Base-by-base conservation (phyloP, 2,329 filamentous ascomycete species). In the Colletotrichum lentis region DNA sequence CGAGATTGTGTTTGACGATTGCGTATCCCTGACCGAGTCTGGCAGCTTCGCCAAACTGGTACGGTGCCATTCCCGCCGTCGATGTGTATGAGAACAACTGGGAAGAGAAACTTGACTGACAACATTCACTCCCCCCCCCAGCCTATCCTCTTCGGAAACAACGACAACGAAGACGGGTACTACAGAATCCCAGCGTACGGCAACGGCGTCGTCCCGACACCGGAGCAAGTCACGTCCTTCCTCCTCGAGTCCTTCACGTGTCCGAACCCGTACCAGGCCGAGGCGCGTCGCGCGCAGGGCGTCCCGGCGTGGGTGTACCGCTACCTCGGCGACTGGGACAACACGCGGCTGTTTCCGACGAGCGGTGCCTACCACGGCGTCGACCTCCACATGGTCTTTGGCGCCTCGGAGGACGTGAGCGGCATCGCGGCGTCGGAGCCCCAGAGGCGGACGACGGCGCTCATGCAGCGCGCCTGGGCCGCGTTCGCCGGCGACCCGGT, bases 321-420 rank as follows among this genome's bases (percentile, higher is more conserved):
- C 37, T 86, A 84, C 71, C 77, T 82, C 57, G 83, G 78, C 22
- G 82, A 85, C 70, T 86, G 82, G 81, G 70, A 80, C 37, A 85
- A 84, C 64, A 80, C 81, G 1, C 76, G 81, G 0, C 74, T 85
- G 27, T 83, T 81, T 62, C 76, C 77, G 0, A 77, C 75, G 5
- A 83, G 81, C 47, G 81, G 82, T 4, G 81, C 82, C 0, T 86
- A 85, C 69, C 84, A 86, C 57, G 84, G 81, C 0, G 77, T 78
- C 1, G 83, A 84, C 39, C 59, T 84, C 59, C 79, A 82, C 64
- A 83, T 84, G 79, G 73, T 84, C 18, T 83, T 84, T 65, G 81
- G 81, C 1, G 79, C 75, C 2, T 79, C 78, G 0, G 75, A 64
- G 3, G 76, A 78, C 24, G 77, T 82, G 47, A 81, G 77, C 55